A percentile compares a stretch with the other conserved stretches of the same genome.
Conservation (phyloP, 2,329 filamentous ascomycete genomes). For the Trichoderma sp. region DNA sequence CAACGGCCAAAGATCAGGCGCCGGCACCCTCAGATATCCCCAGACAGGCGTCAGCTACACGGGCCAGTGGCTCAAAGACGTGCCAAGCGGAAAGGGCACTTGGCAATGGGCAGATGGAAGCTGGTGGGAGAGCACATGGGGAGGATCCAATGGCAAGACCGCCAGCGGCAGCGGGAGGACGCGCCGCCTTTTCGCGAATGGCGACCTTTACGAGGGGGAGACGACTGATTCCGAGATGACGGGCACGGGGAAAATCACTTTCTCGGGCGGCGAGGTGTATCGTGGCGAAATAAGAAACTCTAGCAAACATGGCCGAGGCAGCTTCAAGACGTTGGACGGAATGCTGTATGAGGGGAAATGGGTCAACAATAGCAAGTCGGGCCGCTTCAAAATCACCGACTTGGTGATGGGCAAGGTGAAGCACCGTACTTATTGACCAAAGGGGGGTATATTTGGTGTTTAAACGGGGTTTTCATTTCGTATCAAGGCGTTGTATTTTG, state of each 20-base stretch:
- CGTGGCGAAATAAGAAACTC: neutral
- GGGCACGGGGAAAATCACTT: neutral
- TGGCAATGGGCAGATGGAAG: neutral
- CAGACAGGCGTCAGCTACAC: neutral
- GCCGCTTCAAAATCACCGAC: neutral
- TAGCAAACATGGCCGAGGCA: neutral
- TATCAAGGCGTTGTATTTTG: neutral
- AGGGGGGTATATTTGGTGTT: neutral
- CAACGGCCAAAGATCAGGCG: neutral
- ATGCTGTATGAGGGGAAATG: neutral
- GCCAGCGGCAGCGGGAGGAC: neutral
- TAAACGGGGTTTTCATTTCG: neutral
- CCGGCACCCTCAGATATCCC: neutral
- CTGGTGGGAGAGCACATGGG: slow-evolving; percentile 1
- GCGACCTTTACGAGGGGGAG: neutral
- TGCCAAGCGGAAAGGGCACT: neutral
- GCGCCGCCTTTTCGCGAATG: neutral
- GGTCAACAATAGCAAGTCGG: neutral
- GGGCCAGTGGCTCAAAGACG: neutral
- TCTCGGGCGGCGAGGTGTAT: neutral
- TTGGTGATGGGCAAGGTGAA: neutral
- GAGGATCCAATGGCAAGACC: neutral
- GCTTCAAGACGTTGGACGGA: neutral
- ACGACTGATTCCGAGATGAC: neutral
- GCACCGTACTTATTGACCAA: neutral